These are phyloP conservation scores for Lactifluus rugatus DNA, from an alignment of 768 basidiomycete genomes.

Conservation along the genomic window DNA sequence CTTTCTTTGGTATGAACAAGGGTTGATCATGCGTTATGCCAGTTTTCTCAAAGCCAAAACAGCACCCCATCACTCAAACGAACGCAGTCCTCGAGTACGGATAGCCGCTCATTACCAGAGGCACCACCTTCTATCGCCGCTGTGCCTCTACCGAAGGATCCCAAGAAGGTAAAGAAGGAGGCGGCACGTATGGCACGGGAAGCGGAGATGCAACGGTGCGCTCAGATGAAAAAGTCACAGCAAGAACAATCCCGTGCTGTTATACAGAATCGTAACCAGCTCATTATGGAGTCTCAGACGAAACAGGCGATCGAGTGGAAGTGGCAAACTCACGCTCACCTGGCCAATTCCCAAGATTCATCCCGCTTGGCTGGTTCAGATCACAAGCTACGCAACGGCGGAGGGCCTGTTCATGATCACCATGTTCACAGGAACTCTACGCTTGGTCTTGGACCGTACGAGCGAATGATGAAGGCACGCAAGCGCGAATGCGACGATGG, in stretches of 20 bases:
- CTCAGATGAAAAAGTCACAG: slow-evolving; percentile 60
- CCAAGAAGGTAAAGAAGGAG: slow-evolving; percentile 75
- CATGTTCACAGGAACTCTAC: background rate
- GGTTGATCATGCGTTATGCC: no score
- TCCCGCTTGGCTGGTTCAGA: slow-evolving; percentile 18
- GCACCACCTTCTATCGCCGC: slow-evolving; percentile 33
- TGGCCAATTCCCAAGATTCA: slow-evolving; percentile 24
- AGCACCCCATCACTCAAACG: slow-evolving; percentile 66
- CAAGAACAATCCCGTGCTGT: slow-evolving; percentile 87
- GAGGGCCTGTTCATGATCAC: slow-evolving; percentile 52
- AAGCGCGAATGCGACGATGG: slow-evolving; percentile 83
- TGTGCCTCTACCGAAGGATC: slow-evolving; percentile 38
- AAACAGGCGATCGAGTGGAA: slow-evolving; percentile 58
- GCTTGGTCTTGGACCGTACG: slow-evolving; percentile 36
- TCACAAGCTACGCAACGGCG: slow-evolving; percentile 38
- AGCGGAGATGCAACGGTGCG: slow-evolving; percentile 77
- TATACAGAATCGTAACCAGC: slow-evolving; percentile 78
- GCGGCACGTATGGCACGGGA: slow-evolving; percentile 68
- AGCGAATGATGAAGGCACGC: slow-evolving; percentile 66
- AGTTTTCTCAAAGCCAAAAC: slow-evolving; percentile 30
- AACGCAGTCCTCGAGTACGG: slow-evolving; percentile 63
- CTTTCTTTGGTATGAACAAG: no score
- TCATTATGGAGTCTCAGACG: slow-evolving; percentile 47
- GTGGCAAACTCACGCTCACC: slow-evolving; percentile 30
- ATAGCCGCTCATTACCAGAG: slow-evolving; percentile 56